Base-by-base conservation (phyloP, 805 yeast species). In the Hanseniaspora pseudoguilliermondii region DNA sequence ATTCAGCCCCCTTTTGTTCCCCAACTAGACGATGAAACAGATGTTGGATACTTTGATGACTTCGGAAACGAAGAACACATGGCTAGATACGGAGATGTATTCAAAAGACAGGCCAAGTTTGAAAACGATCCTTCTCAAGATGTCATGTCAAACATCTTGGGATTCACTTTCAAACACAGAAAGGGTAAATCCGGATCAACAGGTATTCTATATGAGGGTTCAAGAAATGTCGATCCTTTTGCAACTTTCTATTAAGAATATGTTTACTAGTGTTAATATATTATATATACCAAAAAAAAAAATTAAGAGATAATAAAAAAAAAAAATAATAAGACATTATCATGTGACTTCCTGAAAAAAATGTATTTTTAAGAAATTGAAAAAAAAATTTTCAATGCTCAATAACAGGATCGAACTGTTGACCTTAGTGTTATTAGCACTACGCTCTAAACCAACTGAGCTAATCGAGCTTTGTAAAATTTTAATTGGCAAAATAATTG, bases 41-140 rank as follows among this genome's bases (percentile, higher is more conserved):
- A 93, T 71, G 97, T 97, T 0, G 99, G 99, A 1, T 93, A 93
- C 71, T 93, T 93, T 67, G 99, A 93, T 71, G 98, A 93, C 69
- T 93, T 93, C 68, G 87, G 87, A 58, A 93, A 89, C 69, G 97
- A 91, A 67, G 89, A 86, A 48, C 95, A 91, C 68, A 89, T 93
- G 97, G 93, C 91, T 59, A 90, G 93, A 69, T 93, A 93, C 72
- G 91, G 93, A 64, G 98, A 93, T 64, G 98, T 93, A 15, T 83
- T 93, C 75, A 95, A 91, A 60, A 85, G 95, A 71, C 88, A 88
- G 64, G 96, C 90, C 67, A 81, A 76, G 59, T 70, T 90, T 65
- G 84, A 93, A 36, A 90, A 84, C 52, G 72, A 78, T 65, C 76
- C 79, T 34, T 76, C 76, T 44, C 75, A 77, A 56, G 74, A 81